phyloP scores from a whole-genome alignment of 495 filamentous ascomycete species.

The Entonaema liquescens region DNA sequence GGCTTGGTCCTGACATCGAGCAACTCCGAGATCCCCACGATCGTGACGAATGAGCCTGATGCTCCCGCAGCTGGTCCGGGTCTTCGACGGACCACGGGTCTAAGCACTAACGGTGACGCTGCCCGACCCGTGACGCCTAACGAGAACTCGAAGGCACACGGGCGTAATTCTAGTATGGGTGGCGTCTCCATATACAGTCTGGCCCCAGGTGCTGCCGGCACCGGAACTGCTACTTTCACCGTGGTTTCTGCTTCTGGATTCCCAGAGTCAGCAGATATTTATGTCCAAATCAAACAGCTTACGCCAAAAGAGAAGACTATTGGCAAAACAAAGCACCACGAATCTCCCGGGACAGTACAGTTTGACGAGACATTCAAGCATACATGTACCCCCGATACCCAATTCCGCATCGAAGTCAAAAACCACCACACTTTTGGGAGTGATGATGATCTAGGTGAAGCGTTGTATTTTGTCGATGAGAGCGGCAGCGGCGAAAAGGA shows the following conservation, averaged over 20 bases:
- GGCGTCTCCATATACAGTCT: slow-evolving; percentile 66
- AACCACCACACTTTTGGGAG: slow-evolving; percentile 83
- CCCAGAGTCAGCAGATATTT: slow-evolving; percentile 79
- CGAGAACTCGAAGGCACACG: slow-evolving; percentile 59
- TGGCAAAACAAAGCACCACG: slow-evolving; percentile 86
- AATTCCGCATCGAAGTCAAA: slow-evolving; percentile 85
- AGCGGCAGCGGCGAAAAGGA: slow-evolving; percentile 78
- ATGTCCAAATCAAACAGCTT: slow-evolving; percentile 75
- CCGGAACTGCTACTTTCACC: slow-evolving; percentile 81
- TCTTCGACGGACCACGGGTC: slow-evolving; percentile 47
- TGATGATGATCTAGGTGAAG: slow-evolving; percentile 83
- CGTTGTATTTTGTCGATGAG: slow-evolving; percentile 88
- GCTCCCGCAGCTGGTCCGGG: slow-evolving; percentile 45
- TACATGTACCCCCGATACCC: slow-evolving; percentile 79
- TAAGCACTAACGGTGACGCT: slow-evolving; percentile 41
- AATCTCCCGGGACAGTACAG: slow-evolving; percentile 65
- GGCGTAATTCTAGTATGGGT: slow-evolving; percentile 73
- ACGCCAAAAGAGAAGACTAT: slow-evolving; percentile 76
- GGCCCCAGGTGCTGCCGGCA: slow-evolving; percentile 62
- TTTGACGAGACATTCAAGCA: slow-evolving; percentile 84
- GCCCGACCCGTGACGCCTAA: slow-evolving; percentile 51
- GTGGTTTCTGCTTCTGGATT: slow-evolving; percentile 82
- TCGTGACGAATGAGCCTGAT: slow-evolving; percentile 52
- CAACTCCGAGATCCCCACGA: slow-evolving; percentile 56
- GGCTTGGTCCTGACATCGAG: slow-evolving; percentile 41